These are phyloP conservation scores for Bipolaris bicolor DNA, from an alignment of 2,329 filamentous ascomycete species.

Conservation along the genomic window DNA sequence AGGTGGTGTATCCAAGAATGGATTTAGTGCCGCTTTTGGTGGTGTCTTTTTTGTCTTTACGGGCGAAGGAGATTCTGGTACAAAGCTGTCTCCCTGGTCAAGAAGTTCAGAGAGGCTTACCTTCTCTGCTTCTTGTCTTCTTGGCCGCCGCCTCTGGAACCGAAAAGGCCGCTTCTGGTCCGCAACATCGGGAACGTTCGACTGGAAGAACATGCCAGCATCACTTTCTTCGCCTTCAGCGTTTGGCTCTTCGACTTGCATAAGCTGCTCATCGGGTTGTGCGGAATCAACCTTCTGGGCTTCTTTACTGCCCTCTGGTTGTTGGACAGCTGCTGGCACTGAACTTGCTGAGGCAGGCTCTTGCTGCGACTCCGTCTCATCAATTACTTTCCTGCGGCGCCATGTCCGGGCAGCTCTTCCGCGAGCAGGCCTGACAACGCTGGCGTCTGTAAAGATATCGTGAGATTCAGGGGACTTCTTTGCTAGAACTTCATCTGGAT, in stretches of 20 bases:
- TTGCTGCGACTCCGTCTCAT: conserved; percentile 42
- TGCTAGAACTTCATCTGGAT: conserved; percentile 24
- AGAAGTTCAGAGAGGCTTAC: conserved; percentile 41
- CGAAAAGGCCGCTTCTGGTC: conserved; percentile 27
- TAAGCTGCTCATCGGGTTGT: conserved; percentile 12
- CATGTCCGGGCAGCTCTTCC: conserved; percentile 52
- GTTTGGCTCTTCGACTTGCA: conserved; percentile 16
- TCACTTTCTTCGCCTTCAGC: conserved; percentile 40
- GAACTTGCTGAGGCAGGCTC: conserved; percentile 10
- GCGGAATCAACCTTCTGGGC: conserved; percentile 16
- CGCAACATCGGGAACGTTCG: conserved; percentile 37
- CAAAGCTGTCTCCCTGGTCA: conserved; percentile 40
- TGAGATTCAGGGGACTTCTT: conserved; percentile 30
- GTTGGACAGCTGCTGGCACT: conserved; percentile 6
- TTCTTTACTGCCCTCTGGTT: conserved; percentile 19
- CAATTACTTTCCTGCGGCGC: conserved; percentile 48
- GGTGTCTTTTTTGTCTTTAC: conserved; percentile 24
- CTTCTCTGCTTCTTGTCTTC: conserved; percentile 34
- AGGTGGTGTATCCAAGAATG: conserved; percentile 42
- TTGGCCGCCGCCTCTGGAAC: conserved; percentile 28
- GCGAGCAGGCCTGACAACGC: conserved; percentile 41
- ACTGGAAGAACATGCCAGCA: conserved; percentile 48
- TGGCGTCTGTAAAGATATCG: conserved; percentile 45
- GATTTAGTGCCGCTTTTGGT: conserved; percentile 27
- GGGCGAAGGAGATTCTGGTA: conserved; percentile 41